Percentiles rank a stretch among this genome's conserved stretches.
These are phyloP conservation scores for Penicillium paneum DNA, from an alignment of 2,329 filamentous ascomycete genomes.

Conservation along the genomic window DNA sequence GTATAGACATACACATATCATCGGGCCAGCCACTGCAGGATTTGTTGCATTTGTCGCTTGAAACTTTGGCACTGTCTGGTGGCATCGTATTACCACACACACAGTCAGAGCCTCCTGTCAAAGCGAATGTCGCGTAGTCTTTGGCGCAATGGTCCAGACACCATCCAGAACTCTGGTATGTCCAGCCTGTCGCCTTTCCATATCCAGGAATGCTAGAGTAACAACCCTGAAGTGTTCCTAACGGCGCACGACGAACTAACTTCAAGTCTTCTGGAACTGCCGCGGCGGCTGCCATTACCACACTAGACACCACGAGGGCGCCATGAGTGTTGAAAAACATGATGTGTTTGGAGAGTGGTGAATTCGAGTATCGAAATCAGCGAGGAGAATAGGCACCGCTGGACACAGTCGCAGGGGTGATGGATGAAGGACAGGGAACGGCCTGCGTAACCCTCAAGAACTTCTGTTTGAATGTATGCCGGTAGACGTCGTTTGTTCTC, in stretches of 20 bases:
- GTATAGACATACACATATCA: slow-evolving; percentile 60
- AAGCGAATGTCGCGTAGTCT: slow-evolving; percentile 58
- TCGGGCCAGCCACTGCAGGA: slow-evolving; percentile 61
- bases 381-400: slow-evolving; percentile 13
- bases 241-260: slow-evolving; percentile 12
- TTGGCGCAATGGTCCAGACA: slow-evolving; percentile 53
- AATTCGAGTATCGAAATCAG: slow-evolving; percentile 8
- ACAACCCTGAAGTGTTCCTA: slow-evolving; percentile 48
- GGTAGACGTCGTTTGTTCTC: slow-evolving; percentile 4
- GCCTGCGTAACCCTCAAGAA: slow-evolving; percentile 38
- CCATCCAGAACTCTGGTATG: slow-evolving; percentile 55
- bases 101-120: slow-evolving; percentile 62
- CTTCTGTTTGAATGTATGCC: slow-evolving; percentile 12
- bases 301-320: slow-evolving; percentile 24
- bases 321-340: slow-evolving; percentile 29
- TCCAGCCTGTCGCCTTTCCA: slow-evolving; percentile 50
- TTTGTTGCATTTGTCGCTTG: slow-evolving; percentile 61
- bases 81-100: slow-evolving; percentile 72
- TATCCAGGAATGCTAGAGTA: slow-evolving; percentile 47
- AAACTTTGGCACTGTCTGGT: slow-evolving; percentile 51
- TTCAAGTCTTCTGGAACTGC: slow-evolving; percentile 21
- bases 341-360: slow-evolving; percentile 14
- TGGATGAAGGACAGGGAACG: slow-evolving; percentile 34
- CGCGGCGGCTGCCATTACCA: slow-evolving; percentile 26
- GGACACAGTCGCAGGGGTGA: slow-evolving; percentile 21